Conservation (phyloP, 2,329 filamentous ascomycete species). For the Chrysoporthe puriensis region DNA sequence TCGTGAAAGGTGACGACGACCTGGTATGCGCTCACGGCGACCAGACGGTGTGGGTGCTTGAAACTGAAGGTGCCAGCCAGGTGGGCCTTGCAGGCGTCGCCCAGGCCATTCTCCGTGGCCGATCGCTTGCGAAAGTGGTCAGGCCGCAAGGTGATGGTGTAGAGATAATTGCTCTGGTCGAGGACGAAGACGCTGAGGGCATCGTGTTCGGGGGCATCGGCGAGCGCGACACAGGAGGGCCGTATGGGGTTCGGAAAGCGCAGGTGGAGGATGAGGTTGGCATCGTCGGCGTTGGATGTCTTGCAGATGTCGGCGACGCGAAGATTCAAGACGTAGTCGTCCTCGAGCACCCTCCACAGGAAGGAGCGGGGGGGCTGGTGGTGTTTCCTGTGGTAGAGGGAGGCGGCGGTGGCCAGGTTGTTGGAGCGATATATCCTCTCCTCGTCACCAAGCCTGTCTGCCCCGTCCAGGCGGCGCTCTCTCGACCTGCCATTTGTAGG, state of each 20-base stretch:
- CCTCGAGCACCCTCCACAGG: conserved; percentile 86
- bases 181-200: conserved; percentile 78
- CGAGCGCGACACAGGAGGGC: conserved; percentile 78
- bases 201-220: conserved; percentile 79
- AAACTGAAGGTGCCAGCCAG: conserved; percentile 74
- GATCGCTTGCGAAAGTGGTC: conserved; percentile 77
- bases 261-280: conserved; percentile 76
- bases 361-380: conserved; percentile 81
- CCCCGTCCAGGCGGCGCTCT: conserved; percentile 42
- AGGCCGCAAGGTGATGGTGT: conserved; percentile 80
- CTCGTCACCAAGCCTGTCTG: conserved; percentile 58
- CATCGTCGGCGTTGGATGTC: conserved; percentile 66
- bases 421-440: conserved; percentile 74
- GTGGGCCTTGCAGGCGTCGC: conserved; percentile 76
- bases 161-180: conserved; percentile 77
- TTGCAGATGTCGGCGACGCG: conserved; percentile 81
- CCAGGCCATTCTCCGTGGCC: conserved; percentile 73
- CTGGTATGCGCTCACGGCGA: conserved; percentile 73
- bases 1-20: conserved; percentile 82
- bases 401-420: conserved; percentile 76
- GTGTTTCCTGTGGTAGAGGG: conserved; percentile 81
- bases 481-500: conserved; percentile 34
- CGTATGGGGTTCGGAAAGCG: conserved; percentile 75
- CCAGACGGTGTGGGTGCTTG: conserved; percentile 79
- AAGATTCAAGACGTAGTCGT: conserved; percentile 79